Evolutionary conservation across 768 basidiomycete species (phyloP).

Genomic region (Sporobolomyces pararoseus): DNA sequence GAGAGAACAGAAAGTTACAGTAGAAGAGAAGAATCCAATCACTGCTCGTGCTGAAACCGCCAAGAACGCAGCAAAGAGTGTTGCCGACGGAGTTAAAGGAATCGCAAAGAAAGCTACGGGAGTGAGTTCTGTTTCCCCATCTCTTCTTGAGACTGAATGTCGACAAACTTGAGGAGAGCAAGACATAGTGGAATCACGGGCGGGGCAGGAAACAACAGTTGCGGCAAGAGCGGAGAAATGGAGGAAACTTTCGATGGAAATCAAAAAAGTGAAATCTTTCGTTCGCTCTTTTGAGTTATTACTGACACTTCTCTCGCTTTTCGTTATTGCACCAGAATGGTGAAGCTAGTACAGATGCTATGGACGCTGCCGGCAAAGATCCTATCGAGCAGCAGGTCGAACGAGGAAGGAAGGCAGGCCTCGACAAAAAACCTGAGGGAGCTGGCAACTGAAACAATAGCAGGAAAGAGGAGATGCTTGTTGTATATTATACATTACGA

Average conservation of each 20-base stretch:
- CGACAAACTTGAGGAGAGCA: too few species aligned
- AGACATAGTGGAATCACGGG: too few species aligned
- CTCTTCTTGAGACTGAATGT: too few species aligned
- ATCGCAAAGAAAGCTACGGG: constrained; percentile 5
- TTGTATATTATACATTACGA: neutral
- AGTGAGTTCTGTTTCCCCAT: constrained; percentile 4
- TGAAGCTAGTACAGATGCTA: neutral
- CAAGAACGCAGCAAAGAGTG: constrained; percentile 11
- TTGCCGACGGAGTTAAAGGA: neutral
- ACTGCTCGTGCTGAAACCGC: constrained; percentile 9
- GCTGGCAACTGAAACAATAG: too few species aligned
- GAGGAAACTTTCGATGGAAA: too few species aligned
- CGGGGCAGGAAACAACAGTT: too few species aligned
- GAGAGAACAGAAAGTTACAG: too few species aligned
- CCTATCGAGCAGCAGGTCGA: constrained; percentile 9
- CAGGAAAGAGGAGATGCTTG: neutral
- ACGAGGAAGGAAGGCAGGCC: constrained; percentile 6
- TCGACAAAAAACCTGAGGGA: constrained; percentile 15
- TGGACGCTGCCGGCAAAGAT: neutral
- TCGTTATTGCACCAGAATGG: constrained; percentile 1
- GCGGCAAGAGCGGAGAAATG: too few species aligned
- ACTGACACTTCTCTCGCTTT: too few species aligned
- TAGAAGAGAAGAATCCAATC: constrained; percentile 30
- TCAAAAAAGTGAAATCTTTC: too few species aligned
- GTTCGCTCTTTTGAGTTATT: too few species aligned